These are phyloP conservation scores for Viola pubescens DNA, from an alignment of 441 rosid species.

Conservation along the genomic window DNA sequence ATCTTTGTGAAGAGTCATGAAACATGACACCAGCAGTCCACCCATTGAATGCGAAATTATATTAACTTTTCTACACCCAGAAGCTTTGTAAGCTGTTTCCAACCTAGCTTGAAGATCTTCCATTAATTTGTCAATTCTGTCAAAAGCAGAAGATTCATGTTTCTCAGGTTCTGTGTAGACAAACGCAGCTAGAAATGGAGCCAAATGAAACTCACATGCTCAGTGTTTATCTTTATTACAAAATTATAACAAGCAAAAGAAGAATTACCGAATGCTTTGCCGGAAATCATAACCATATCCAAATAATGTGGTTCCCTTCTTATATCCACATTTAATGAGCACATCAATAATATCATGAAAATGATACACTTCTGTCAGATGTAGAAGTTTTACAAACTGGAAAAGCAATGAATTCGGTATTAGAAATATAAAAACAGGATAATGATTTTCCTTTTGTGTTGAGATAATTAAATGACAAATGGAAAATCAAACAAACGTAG, in stretches of 20 bases:
- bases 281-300: constrained; percentile 92
- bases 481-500: not conserved
- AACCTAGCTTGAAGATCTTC: constrained; percentile 58
- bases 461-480: not conserved
- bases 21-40: constrained; percentile 67
- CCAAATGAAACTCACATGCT: not conserved
- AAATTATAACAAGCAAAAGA: not conserved
- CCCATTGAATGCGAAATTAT: constrained; percentile 92
- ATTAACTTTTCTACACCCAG: constrained; percentile 65
- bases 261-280: constrained; percentile 72
- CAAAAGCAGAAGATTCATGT: constrained; percentile 17
- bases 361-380: constrained; percentile 57
- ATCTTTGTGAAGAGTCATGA: constrained; percentile 60
- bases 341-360: constrained; percentile 88
- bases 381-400: constrained; percentile 57
- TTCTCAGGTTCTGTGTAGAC: constrained; percentile 6
- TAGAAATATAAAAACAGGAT: constrained; percentile 8
- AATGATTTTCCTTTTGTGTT: not conserved
- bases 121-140: constrained; percentile 58
- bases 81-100: constrained; percentile 63
- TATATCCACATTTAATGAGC: constrained; percentile 67
- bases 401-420: constrained; percentile 14
- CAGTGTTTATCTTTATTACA: not conserved
- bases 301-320: constrained; percentile 77
- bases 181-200: not conserved